Conservation (phyloP, 345 rosid species). For the Excoecaria cochinchinensis region DNA sequence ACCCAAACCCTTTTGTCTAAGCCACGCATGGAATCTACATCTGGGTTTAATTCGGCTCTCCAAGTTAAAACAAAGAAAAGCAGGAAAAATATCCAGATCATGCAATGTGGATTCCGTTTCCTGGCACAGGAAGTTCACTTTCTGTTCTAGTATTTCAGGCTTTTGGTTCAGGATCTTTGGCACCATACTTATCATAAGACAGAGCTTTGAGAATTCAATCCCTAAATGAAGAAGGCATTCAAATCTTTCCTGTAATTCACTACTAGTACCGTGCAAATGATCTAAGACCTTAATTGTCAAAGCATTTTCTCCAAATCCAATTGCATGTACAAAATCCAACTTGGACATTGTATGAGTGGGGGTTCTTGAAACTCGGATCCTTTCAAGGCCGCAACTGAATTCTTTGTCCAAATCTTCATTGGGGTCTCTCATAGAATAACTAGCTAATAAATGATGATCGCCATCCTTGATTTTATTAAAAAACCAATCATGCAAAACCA, state of each 20-base stretch:
- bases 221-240: slow-evolving; percentile 42
- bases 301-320: slow-evolving; percentile 68
- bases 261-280: slow-evolving; percentile 48
- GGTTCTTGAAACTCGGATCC: slow-evolving; percentile 34
- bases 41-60: slow-evolving; percentile 64
- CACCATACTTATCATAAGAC: slow-evolving; percentile 37
- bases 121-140: slow-evolving; percentile 45
- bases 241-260: slow-evolving; percentile 52
- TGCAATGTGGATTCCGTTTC: slow-evolving; percentile 51
- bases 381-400: slow-evolving; percentile 44
- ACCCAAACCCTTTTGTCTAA: slow-evolving; percentile 46
- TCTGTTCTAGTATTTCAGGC: slow-evolving; percentile 43
- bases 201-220: slow-evolving; percentile 48
- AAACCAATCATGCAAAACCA: slow-evolving; percentile 45
- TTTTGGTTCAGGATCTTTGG: slow-evolving; percentile 67
- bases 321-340: slow-evolving; percentile 49
- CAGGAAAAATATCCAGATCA: slow-evolving; percentile 47
- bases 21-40: slow-evolving; percentile 53
- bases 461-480: slow-evolving; percentile 47
- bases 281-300: slow-evolving; percentile 43
- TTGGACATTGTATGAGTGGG: slow-evolving; percentile 44
- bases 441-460: slow-evolving; percentile 38
- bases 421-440: slow-evolving; percentile 40
- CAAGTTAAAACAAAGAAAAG: slow-evolving; percentile 58
- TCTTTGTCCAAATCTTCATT: slow-evolving; percentile 44